Evolutionary conservation across 805 yeast genomes (phyloP), one percentile per base, ranked within the genome.

Genomic region (Candida andamanensis): DNA sequence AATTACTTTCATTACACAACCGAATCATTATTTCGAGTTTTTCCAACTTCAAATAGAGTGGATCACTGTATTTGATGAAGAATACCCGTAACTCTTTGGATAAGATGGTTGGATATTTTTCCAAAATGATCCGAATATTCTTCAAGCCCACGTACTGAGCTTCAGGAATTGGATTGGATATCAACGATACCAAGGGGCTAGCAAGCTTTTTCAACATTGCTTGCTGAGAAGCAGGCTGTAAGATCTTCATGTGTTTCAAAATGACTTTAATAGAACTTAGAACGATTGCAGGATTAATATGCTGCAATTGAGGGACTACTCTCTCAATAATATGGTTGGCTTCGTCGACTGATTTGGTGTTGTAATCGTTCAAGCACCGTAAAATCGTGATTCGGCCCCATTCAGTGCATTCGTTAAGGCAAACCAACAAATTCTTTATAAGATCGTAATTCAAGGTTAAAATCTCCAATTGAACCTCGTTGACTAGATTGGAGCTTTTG

Each of bases 321-420:
- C 95, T 72, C 49, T 90, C 97, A 40, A 90, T 74, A 33, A 90
- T 85, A 50, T 85, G 87, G 39, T 73, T 77, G 2, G 95, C 87
- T 52, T 89, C 95, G 11, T 70, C 63, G 2, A 63, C 53, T 28
- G 69, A 74, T 2, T 52, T 47, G 0, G 94, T 68, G 4, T 64
- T 52, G 54, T 80, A 90, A 28, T 81, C 89, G 5, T 86, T 71
- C 42, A 92, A 61, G 1, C 95, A 87, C 1, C 84, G 76, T 37
- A 92, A 67, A 26, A 92, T 84, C 1, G 97, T 76, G 43, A 92
- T 83, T 50, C 98, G 74, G 8, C 98, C 98, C 99, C 99, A 92
- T 62, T 92, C 99, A 0, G 97, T 89, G 61, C 97, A 90, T 61
- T 92, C 99, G 56, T 90, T 90, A 43, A 92, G 67, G 10, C 96